phyloP scores from a whole-genome alignment of 2,329 filamentous ascomycete genomes.

The Harringtonia lauricola region DNA sequence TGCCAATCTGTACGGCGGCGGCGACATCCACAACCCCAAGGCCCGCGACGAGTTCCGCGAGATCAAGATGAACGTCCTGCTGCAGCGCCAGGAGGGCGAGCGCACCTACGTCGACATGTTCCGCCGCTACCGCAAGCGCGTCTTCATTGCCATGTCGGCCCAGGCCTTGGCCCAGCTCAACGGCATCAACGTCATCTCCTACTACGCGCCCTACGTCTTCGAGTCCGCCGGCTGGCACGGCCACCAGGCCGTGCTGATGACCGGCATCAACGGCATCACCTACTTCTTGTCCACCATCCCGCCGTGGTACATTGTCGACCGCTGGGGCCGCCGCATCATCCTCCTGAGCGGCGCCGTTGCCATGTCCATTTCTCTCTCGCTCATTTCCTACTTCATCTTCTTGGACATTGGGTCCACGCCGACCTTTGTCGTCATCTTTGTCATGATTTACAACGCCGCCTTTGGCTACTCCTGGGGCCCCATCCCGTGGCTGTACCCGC shows the following conservation, averaged over 20 bases:
- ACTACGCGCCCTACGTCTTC: conserved; percentile 94
- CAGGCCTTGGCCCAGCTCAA: conserved; percentile 93
- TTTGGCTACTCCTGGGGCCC: conserved; percentile 95
- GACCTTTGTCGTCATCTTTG: conserved; percentile 78
- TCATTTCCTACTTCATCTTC: conserved; percentile 92
- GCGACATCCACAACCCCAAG: conserved; percentile 87
- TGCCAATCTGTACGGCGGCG: conserved; percentile 90
- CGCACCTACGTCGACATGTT: conserved; percentile 92
- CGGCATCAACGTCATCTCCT: conserved; percentile 98
- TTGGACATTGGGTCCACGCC: conserved; percentile 72
- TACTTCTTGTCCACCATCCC: conserved; percentile 89
- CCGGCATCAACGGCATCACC: conserved; percentile 80
- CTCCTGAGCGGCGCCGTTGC: conserved; percentile 79
- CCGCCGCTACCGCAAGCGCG: conserved; percentile 76
- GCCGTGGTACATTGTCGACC: conserved; percentile 93
- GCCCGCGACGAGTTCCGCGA: conserved; percentile 94
- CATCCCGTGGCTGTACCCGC: conserved; percentile 95
- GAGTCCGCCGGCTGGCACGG: conserved; percentile 94
- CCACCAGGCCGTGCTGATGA: conserved; percentile 88
- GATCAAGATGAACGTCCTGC: conserved; percentile 95
- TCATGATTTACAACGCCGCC: conserved; percentile 97
- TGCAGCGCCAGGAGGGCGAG: conserved; percentile 91
- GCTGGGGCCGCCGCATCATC: conserved; percentile 81
- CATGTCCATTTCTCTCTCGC: conserved; percentile 79
- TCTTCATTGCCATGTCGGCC: conserved; percentile 98